Conservation (phyloP, 106 monocot genomes). For the Triglochin maritima region DNA sequence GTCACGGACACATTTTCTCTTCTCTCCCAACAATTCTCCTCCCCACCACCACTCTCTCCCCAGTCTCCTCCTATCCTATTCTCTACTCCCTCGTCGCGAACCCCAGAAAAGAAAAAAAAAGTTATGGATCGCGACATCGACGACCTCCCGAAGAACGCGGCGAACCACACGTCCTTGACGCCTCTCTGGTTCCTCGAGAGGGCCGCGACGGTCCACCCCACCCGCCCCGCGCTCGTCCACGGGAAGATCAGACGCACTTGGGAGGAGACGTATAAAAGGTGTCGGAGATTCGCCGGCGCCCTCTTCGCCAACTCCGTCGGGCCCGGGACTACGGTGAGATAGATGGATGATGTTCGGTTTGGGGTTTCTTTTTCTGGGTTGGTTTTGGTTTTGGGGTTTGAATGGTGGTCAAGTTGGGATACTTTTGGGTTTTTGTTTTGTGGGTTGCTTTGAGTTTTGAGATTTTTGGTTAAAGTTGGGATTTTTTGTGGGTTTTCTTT, state of each 20-base stretch:
- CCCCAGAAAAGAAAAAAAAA: too few species aligned
- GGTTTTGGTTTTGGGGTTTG: background rate
- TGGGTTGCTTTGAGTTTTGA: too few species aligned
- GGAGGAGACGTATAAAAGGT: constrained; percentile 71
- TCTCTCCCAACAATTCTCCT: too few species aligned
- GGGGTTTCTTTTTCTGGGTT: background rate
- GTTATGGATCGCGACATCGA: constrained; percentile 40
- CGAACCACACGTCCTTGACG: constrained; percentile 83
- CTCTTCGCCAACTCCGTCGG: constrained; percentile 64
- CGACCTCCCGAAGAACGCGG: constrained; percentile 78
- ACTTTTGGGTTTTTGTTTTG: too few species aligned
- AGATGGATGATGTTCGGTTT: background rate
- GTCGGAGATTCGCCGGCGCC: constrained; percentile 87
- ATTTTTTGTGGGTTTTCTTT: too few species aligned
- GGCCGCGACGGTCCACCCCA: constrained; percentile 70
- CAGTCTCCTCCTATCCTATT: too few species aligned
- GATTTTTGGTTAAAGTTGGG: too few species aligned
- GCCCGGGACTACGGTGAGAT: constrained; percentile 46
- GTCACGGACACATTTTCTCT: too few species aligned
- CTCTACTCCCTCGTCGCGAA: too few species aligned
- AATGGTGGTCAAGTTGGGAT: too few species aligned
- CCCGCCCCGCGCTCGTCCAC: constrained; percentile 56
- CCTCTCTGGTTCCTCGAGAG: constrained; percentile 93
- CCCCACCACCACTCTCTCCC: too few species aligned
- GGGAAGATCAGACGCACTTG: constrained; percentile 61